Base-by-base conservation (phyloP, 1,284 basidiomycete species). In the Leccinum subrobustum region DNA sequence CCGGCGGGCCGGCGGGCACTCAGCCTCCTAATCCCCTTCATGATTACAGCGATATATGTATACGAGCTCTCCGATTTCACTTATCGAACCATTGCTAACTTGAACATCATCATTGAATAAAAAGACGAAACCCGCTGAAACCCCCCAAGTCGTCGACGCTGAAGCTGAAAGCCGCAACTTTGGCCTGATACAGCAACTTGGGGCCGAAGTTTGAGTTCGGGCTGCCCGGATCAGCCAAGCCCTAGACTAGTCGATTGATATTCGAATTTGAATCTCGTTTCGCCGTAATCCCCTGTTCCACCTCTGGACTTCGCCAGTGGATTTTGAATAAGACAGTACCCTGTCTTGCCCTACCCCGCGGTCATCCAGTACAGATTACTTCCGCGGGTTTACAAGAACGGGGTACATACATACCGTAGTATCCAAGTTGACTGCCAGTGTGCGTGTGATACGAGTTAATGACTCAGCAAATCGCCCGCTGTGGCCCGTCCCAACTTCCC, bases 31-130 rank as follows among this genome's bases (percentile, higher is more conserved):
- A 42, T n/a, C 16, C 18, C 18, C 18, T 7, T 20, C 44, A 20
- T 47, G 11, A 47, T 47, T 20, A 20, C 11, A 20, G 18, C 39
- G 18, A 44, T 11, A 42, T 42, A n/a, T 39, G 6, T 18, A 42
- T 42, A 42, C 39, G 8, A 42, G n/a, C n/a, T n/a, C 39, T 0
- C 39, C 39, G n/a, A 25, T 42, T 20, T 39, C 20, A 4, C 39
- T 57, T 58, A 44, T 58, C 7, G 29, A 56, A 55, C 54, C 37
- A 54, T 56, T 33, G 31, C 31, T 31, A 31, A 29, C 29, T 29
- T n/a, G n/a, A 42, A 25, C 25, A 25, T 6, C 25, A 25, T 25
- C 25, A 25, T 23, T 23, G 23, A 25, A 25, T 25, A 25, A 25
- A 6, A 27, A 42, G 18, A 42, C 42, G 23, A 29, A 29, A 35